These are phyloP conservation scores for Erythrophleum fordii DNA, from an alignment of 306 rosid genomes.

Conservation along the genomic window DNA sequence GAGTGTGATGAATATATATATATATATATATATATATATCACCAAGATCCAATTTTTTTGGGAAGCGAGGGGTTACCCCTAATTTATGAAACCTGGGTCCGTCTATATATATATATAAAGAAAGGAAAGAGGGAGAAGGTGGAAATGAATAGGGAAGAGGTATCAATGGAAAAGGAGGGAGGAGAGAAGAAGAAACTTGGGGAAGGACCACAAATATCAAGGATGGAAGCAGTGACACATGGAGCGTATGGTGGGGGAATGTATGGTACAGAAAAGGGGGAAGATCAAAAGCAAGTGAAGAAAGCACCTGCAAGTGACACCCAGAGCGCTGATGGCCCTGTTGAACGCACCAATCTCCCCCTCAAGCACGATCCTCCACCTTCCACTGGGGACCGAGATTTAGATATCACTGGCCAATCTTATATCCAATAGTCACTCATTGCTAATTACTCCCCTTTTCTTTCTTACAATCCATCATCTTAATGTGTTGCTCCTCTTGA, in stretches of 20 bases:
- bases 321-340: constrained; percentile 76
- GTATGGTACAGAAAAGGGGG: constrained; percentile 57
- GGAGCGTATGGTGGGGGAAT: constrained; percentile 81
- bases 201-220: constrained; percentile 58
- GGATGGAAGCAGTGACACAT: constrained; percentile 61
- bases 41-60: too few species aligned
- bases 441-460: background rate
- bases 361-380: constrained; percentile 56
- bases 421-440: constrained; percentile 56
- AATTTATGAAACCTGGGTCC: too few species aligned
- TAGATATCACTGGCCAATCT: constrained; percentile 75
- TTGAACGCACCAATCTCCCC: constrained; percentile 40
- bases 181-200: constrained; percentile 40
- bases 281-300: constrained; percentile 33
- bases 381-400: constrained; percentile 65
- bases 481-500: too few species aligned
- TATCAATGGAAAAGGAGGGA: constrained; percentile 26
- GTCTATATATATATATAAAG: background rate
- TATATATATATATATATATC: background rate
- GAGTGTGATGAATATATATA: background rate
- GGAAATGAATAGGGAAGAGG: background rate
- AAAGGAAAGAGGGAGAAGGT: background rate
- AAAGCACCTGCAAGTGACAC: constrained; percentile 60
- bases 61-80: too few species aligned
- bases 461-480: background rate